phyloP scores from a whole-genome alignment of 768 basidiomycete species.

The Lentinus tigrinus region DNA sequence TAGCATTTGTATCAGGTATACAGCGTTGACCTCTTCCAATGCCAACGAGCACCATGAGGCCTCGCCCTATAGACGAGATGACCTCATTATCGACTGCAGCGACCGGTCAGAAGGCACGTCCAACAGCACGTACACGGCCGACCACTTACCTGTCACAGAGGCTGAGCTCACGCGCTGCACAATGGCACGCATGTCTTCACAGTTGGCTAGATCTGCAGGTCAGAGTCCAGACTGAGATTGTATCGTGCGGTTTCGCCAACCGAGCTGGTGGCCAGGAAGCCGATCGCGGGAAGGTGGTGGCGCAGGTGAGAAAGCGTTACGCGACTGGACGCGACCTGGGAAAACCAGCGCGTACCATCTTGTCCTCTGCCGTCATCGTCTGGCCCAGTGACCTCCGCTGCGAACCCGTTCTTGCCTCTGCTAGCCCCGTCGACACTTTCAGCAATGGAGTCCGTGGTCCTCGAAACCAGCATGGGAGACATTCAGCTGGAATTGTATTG shows the following conservation, averaged over 20 bases:
- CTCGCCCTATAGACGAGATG: slow-evolving; percentile 80
- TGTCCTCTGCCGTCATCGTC: slow-evolving; percentile 7
- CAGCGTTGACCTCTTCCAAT: slow-evolving; percentile 65
- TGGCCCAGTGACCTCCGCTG: slow-evolving; percentile 10
- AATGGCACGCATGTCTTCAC: slow-evolving; percentile 69
- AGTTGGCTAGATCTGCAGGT: neutral
- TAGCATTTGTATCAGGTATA: neutral
- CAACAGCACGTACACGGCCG: neutral
- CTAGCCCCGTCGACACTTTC: slow-evolving; percentile 1
- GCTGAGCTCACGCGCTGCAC: slow-evolving; percentile 82
- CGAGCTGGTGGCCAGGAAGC: neutral
- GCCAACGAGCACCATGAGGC: slow-evolving; percentile 89
- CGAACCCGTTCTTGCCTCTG: neutral
- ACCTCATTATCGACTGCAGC: slow-evolving; percentile 69
- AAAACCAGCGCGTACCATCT: slow-evolving; percentile 1
- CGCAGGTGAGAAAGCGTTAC: neutral
- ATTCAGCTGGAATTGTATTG: slow-evolving; percentile 90
- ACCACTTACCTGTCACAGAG: slow-evolving; percentile 69
- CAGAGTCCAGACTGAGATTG: neutral
- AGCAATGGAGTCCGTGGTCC: slow-evolving; percentile 55
- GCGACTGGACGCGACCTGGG: neutral
- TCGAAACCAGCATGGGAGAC: slow-evolving; percentile 85
- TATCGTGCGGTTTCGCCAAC: neutral
- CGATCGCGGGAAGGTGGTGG: neutral
- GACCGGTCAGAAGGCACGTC: neutral